A percentile compares a stretch with the other conserved stretches of the same genome.
These are phyloP conservation scores for Irpex rosettiformis DNA, from an alignment of 1,284 basidiomycete species.

Conservation along the genomic window DNA sequence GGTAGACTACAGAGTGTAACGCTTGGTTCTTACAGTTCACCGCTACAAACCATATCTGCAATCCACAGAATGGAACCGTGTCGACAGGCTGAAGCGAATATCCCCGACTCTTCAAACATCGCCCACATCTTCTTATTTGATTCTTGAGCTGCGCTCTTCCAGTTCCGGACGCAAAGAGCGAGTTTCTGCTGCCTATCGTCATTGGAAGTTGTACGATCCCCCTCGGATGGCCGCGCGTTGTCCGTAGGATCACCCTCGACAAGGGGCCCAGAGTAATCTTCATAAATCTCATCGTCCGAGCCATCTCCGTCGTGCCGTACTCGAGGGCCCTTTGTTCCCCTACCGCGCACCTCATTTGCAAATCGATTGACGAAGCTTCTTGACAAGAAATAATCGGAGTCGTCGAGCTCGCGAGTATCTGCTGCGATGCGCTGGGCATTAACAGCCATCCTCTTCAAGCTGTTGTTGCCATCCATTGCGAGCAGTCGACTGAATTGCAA, in stretches of 20 bases:
- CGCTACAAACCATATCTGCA: slow-evolving; percentile 29
- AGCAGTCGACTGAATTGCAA: slow-evolving; percentile 20
- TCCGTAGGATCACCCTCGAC: slow-evolving; percentile 15
- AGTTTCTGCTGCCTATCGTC: not conserved
- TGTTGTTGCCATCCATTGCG: slow-evolving; percentile 34
- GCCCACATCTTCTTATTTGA: slow-evolving; percentile 28
- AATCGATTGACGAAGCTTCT: slow-evolving; percentile 26
- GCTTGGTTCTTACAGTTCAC: slow-evolving; percentile 27
- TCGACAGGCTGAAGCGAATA: slow-evolving; percentile 30
- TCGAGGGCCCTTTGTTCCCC: not conserved
- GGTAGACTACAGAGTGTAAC: not conserved
- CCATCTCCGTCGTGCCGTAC: not conserved
- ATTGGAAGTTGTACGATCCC: not conserved
- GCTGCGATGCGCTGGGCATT: slow-evolving; percentile 9
- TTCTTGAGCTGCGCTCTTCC: slow-evolving; percentile 31
- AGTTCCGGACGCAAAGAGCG: slow-evolving; percentile 27
- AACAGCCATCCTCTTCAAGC: slow-evolving; percentile 26
- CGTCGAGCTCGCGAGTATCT: slow-evolving; percentile 16
- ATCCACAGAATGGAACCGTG: slow-evolving; percentile 25
- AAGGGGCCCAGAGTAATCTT: not conserved
- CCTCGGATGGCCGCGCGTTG: not conserved
- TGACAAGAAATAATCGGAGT: slow-evolving; percentile 24
- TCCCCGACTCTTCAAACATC: slow-evolving; percentile 31
- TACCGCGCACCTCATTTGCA: slow-evolving; percentile 28
- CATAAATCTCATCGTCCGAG: slow-evolving; percentile 5